These are phyloP conservation scores for Sicyos edulis DNA, from an alignment of 306 rosid genomes.

Conservation along the genomic window DNA sequence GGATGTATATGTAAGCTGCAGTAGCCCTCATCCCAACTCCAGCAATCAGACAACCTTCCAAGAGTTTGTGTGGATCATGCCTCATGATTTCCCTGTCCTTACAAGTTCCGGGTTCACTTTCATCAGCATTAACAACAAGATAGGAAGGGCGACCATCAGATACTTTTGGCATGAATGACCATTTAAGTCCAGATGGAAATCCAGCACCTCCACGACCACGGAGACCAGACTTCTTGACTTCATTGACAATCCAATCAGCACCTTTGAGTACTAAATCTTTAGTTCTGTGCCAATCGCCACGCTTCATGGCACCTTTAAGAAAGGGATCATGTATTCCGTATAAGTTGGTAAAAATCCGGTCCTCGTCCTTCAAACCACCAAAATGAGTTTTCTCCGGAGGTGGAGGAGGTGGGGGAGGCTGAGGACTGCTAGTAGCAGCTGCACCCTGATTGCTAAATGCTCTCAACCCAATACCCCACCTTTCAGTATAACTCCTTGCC, in stretches of 20 bases:
- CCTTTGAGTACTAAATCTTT: constrained; percentile 91
- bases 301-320: constrained; percentile 92
- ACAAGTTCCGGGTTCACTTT: constrained; percentile 99
- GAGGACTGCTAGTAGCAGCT: constrained; percentile 53
- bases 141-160: constrained; percentile 99
- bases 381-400: constrained; percentile 94
- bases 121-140: constrained; percentile 97
- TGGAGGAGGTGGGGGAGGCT: constrained; percentile 79
- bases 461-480: constrained; percentile 47
- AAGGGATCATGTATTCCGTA: constrained; percentile 95
- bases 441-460: constrained; percentile 75
- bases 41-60: constrained; percentile 97
- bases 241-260: constrained; percentile 97
- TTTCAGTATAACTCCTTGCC: constrained; percentile 37
- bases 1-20: constrained; percentile 89
- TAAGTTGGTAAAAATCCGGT: constrained; percentile 87
- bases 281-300: constrained; percentile 92
- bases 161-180: constrained; percentile 99
- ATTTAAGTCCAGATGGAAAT: constrained; percentile 95
- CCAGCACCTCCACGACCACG: constrained; percentile 99
- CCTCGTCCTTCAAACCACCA: constrained; percentile 95
- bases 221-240: constrained; percentile 91
- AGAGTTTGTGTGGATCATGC: constrained; percentile 88
- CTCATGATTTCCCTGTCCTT: constrained; percentile 98
- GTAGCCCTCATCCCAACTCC: constrained; percentile 99